Evolutionary conservation across 1,284 basidiomycete genomes (phyloP), one percentile per base, ranked within the genome.

Genomic region (Rhizoctonia solani): DNA sequence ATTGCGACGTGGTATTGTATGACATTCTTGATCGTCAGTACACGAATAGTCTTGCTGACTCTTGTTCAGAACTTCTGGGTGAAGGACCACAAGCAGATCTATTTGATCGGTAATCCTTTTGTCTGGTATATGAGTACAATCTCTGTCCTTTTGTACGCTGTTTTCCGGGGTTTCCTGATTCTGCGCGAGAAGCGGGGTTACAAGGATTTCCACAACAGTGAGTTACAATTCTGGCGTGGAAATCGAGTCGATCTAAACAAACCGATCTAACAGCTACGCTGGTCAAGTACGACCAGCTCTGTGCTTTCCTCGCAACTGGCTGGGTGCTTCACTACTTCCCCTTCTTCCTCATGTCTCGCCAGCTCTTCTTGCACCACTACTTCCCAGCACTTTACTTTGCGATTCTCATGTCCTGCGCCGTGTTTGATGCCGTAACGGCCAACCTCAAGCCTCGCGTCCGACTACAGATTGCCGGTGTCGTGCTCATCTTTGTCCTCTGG

Each of bases 281-380:
- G 34, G 87, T 90, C 47, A 95, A 95, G 77, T 99, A 99, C 78
- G 95, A 98, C 78, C 80, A 87, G 44, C 82, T 95, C 1, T 94
- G 92, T 70, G 89, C 89, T 0, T 98, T 98, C 85, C 85, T 98
- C 61, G 89, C 93, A 77, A 77, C 92, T n/a, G 94, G 92, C 56
- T 98, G 95, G 93, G 82, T 81, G n/a, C 75, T 98, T 49, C 96
- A 98, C 80, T 98, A 96, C 79, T 82, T 93, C 74, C 96, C 96
- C 9, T 99, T 99, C 84, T 98, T 87, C 84, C 80, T 97, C 72
- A 98, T 98, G 96, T 80, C 85, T 55, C 92, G 96, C 25, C 96
- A 99, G 75, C 86, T 98, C 50, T 98, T 98, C 85, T 77, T 98
- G 29, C 95, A 98, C 76, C 95, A 98, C 79, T 98, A 98, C 77